These are phyloP conservation scores for Poterioochromonas sp. DNA, from an alignment of 352 stramenopile genomes.

Conservation along the genomic window DNA sequence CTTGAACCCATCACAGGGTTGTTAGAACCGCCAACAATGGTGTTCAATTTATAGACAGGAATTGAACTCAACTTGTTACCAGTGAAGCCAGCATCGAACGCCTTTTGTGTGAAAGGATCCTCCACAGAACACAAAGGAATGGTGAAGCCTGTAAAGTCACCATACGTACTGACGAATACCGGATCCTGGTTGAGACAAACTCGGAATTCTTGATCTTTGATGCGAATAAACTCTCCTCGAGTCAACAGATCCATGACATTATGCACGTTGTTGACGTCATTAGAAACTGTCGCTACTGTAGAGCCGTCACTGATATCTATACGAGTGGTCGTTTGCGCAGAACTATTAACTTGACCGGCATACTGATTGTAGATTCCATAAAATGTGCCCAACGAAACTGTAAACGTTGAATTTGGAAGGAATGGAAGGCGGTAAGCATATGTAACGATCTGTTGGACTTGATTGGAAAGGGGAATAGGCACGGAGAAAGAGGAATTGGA, in stretches of 20 bases:
- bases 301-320: slow-evolving; percentile 41
- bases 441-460: slow-evolving; percentile 53
- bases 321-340: slow-evolving; percentile 10
- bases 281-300: slow-evolving; percentile 16
- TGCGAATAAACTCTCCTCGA: slow-evolving; percentile 54
- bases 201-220: slow-evolving; percentile 54
- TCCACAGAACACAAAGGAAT: slow-evolving; percentile 51
- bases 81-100: slow-evolving; percentile 43
- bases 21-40: slow-evolving; percentile 46
- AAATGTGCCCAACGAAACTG: slow-evolving; percentile 53
- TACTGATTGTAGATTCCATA: slow-evolving; percentile 42
- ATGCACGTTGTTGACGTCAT: slow-evolving; percentile 33
- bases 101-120: slow-evolving; percentile 42
- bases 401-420: slow-evolving; percentile 47
- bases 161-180: slow-evolving; percentile 28
- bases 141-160: neutral
- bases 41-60: slow-evolving; percentile 54
- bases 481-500: slow-evolving; percentile 15
- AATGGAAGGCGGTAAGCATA: slow-evolving; percentile 52
- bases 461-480: slow-evolving; percentile 41
- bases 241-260: slow-evolving; percentile 48
- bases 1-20: slow-evolving; percentile 45
- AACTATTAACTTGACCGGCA: slow-evolving; percentile 1
- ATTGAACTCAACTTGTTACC: slow-evolving; percentile 45
- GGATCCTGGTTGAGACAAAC: slow-evolving; percentile 52